A percentile compares a stretch with the other conserved stretches of the same genome.
phyloP scores from a whole-genome alignment of 441 rosid species.

The Monsonia emarginata region DNA sequence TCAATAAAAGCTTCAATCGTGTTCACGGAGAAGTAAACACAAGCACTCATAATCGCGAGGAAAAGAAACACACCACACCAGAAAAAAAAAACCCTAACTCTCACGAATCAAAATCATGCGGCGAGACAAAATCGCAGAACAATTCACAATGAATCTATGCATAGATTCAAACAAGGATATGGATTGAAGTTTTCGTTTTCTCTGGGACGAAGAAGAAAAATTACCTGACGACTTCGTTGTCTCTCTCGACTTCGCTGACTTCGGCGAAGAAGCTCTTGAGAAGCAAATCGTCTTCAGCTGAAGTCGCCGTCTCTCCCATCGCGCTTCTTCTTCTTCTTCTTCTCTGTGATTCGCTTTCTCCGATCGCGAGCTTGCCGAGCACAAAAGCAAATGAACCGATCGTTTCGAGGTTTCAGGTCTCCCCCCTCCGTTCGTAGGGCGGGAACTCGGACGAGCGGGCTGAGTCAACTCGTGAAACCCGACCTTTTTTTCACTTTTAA shows the following conservation, averaged over 20 bases:
- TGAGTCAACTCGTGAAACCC: background rate
- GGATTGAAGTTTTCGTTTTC: background rate
- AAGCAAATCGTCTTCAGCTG: conserved; percentile 19
- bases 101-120: background rate
- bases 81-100: background rate
- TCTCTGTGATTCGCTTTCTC: background rate
- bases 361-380: background rate
- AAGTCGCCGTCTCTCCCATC: conserved; percentile 2
- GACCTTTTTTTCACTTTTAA: background rate
- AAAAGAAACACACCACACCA: too few relatives aligned
- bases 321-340: background rate
- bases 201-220: background rate
- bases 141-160: background rate
- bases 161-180: background rate
- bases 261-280: conserved; percentile 26
- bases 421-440: background rate
- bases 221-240: conserved; percentile 25
- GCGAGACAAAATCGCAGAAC: background rate
- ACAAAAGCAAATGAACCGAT: background rate
- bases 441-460: background rate
- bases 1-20: background rate
- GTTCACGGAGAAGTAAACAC: background rate
- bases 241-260: conserved; percentile 26
- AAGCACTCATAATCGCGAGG: background rate
- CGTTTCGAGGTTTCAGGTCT: background rate